phyloP scores from a whole-genome alignment of 768 basidiomycete genomes.

The Candolleomyces eurysporus region DNA sequence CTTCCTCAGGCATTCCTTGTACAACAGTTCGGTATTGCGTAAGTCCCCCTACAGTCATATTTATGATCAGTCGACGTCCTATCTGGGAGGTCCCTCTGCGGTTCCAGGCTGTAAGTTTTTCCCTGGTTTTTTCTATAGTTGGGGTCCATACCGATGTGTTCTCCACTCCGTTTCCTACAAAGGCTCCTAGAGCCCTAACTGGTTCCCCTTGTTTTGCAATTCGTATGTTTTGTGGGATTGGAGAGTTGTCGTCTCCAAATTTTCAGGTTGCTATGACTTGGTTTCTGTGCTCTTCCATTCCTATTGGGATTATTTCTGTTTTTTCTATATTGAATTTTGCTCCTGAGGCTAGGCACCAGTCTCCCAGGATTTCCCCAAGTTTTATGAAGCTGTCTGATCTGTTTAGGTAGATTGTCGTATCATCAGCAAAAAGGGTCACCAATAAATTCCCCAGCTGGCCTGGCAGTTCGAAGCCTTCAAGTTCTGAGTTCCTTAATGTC shows the following conservation, averaged over 20 bases:
- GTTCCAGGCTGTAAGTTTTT: conserved; percentile 20
- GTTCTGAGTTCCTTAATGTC: conserved; percentile 17
- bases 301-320: conserved; percentile 38
- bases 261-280: conserved; percentile 6
- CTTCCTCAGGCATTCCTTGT: conserved; percentile 25
- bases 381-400: conserved; percentile 22
- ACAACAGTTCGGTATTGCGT: conserved; percentile 24
- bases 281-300: conserved; percentile 13
- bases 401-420: conserved; percentile 35
- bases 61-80: conserved; percentile 17
- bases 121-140: conserved; percentile 23
- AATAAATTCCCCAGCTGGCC: conserved; percentile 11
- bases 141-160: conserved; percentile 19
- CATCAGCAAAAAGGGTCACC: conserved; percentile 39
- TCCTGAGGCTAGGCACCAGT: conserved; percentile 41
- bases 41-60: conserved; percentile 19
- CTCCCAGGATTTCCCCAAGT: conserved; percentile 23
- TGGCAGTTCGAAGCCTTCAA: not conserved
- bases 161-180: conserved; percentile 27
- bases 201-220: conserved; percentile 31
- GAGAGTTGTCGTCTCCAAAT: not conserved
- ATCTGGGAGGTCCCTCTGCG: conserved; percentile 20
- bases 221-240: conserved; percentile 18
- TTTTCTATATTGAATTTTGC: conserved; percentile 42
- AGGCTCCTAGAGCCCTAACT: conserved; percentile 30